Percentiles rank a stretch among this genome's conserved stretches.
These are phyloP conservation scores for Boechera stricta DNA, from an alignment of 345 rosid species.

Conservation along the genomic window DNA sequence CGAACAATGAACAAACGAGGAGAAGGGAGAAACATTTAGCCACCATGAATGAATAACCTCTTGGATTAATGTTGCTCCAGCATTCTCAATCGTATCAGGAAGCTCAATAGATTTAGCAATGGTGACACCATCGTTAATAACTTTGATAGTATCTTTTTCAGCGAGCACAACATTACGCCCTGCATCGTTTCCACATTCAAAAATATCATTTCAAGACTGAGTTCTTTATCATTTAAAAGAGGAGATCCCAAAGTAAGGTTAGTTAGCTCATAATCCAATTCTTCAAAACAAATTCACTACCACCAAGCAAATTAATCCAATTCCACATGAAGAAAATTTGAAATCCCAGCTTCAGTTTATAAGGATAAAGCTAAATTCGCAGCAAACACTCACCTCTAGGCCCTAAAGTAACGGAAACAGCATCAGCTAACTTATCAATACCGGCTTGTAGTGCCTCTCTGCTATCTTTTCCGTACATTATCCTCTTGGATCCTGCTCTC, in stretches of 20 bases:
- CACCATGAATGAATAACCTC: constrained; percentile 84
- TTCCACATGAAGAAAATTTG: not conserved
- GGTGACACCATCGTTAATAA: constrained; percentile 88
- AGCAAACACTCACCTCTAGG: constrained; percentile 59
- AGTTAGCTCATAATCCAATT: not conserved
- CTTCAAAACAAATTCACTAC: not conserved
- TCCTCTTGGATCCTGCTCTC: constrained; percentile 74
- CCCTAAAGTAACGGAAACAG: constrained; percentile 86
- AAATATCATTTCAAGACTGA: not conserved
- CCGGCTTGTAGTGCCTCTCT: constrained; percentile 79
- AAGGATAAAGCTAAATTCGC: not conserved
- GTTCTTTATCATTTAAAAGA: not conserved
- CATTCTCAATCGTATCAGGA: constrained; percentile 75
- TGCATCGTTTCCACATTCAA: constrained; percentile 41
- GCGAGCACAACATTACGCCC: constrained; percentile 83
- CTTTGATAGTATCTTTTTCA: constrained; percentile 63
- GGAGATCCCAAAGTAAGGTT: not conserved
- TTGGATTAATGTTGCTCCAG: constrained; percentile 79
- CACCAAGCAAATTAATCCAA: not conserved
- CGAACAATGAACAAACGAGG: constrained; percentile 6
- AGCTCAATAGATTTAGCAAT: constrained; percentile 77
- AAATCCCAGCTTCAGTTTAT: not conserved
- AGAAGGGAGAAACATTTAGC: constrained; percentile 47
- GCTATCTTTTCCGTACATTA: constrained; percentile 69
- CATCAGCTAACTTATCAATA: constrained; percentile 87